A percentile compares a stretch with the other conserved stretches of the same genome.
Evolutionary conservation across 75 land plant genomes (phyloP).

Genomic region (Larix kaempferi): DNA sequence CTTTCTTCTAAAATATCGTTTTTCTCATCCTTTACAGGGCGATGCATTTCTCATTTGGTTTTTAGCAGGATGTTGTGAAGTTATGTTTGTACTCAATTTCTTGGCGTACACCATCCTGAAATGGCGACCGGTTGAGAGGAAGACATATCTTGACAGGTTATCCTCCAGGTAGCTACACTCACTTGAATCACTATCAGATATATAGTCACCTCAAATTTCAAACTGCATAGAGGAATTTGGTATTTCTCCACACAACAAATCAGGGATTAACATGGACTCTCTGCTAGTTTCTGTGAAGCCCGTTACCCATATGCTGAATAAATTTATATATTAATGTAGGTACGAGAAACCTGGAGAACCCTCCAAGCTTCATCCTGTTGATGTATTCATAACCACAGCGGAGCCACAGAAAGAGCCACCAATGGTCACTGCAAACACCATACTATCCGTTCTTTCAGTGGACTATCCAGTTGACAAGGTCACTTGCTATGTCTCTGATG

Average conservation of each 20-base stretch:
- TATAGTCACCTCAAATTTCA: too few species aligned
- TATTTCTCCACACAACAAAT: too few species aligned
- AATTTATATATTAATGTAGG: neutral
- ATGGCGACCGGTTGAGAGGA: slow-evolving; percentile 23
- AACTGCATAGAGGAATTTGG: too few species aligned
- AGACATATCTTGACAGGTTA: slow-evolving; percentile 21
- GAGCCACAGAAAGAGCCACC: slow-evolving; percentile 97
- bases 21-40: neutral
- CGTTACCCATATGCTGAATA: too few species aligned
- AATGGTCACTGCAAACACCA: slow-evolving; percentile 88
- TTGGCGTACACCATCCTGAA: slow-evolving; percentile 2
- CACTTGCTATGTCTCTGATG: slow-evolving; percentile 92
- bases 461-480: slow-evolving; percentile 96
- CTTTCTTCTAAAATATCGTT: neutral
- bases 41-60: neutral
- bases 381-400: slow-evolving; percentile 88
- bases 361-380: slow-evolving; percentile 84
- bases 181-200: neutral
- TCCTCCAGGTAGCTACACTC: slow-evolving; percentile 4
- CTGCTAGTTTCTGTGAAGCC: too few species aligned
- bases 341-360: neutral
- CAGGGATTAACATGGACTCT: too few species aligned
- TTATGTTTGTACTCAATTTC: neutral
- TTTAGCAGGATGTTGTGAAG: neutral
- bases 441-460: slow-evolving; percentile 81